Percentiles rank a stretch among this genome's conserved stretches.
phyloP scores from a whole-genome alignment of 129 eudicot species.

The Scalesia atractyloides region DNA sequence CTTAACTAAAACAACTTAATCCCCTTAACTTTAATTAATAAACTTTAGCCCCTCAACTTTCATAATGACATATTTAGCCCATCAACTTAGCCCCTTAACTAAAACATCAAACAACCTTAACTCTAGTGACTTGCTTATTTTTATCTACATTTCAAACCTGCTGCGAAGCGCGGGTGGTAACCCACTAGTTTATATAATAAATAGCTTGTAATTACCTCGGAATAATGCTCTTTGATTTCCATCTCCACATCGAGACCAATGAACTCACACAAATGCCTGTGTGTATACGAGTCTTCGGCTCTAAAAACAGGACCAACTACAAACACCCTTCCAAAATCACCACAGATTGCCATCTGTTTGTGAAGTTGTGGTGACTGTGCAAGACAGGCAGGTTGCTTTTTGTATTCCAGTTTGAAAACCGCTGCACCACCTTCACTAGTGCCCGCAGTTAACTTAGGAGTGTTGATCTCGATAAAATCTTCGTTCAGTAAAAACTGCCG shows the following conservation, averaged over 20 bases:
- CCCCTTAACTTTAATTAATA: too few relatives aligned
- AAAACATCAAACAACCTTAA: too few relatives aligned
- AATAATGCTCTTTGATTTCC: constrained; percentile 83
- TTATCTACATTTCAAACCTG: too few relatives aligned
- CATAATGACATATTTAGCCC: too few relatives aligned
- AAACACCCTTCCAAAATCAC: constrained; percentile 82
- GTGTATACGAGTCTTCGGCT: constrained; percentile 91
- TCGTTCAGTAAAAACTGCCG: constrained; percentile 57
- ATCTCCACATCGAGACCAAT: constrained; percentile 93
- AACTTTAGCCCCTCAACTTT: too few relatives aligned
- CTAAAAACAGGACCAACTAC: constrained; percentile 92
- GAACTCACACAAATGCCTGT: constrained; percentile 91
- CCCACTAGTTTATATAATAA: neutral
- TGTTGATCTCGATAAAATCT: constrained; percentile 67
- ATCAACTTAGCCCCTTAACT: too few relatives aligned
- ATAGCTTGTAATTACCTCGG: constrained; percentile 52
- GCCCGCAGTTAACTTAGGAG: constrained; percentile 87
- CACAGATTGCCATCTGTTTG: constrained; percentile 93
- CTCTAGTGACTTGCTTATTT: too few relatives aligned
- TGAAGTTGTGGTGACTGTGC: constrained; percentile 97
- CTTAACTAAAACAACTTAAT: too few relatives aligned
- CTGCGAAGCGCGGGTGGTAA: too few relatives aligned
- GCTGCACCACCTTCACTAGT: constrained; percentile 97
- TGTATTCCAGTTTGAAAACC: constrained; percentile 80
- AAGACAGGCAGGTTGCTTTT: constrained; percentile 82